Conservation (phyloP, 2,329 filamentous ascomycete species). For the Pestalotiopsis sp. region DNA sequence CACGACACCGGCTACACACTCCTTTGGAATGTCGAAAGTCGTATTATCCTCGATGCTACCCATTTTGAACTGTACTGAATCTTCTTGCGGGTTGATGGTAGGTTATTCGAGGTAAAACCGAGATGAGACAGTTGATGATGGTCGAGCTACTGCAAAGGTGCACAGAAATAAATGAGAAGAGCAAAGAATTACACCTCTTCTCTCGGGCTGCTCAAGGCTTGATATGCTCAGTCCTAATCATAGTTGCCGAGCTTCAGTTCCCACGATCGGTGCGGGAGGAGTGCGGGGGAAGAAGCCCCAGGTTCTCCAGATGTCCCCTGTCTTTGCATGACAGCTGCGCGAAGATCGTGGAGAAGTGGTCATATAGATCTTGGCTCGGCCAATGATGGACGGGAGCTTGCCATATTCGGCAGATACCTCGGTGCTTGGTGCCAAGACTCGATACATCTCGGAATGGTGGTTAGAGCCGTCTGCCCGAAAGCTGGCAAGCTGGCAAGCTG, state of each 20-base stretch:
- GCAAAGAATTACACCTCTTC: background rate
- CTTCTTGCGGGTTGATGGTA: background rate
- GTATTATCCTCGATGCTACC: background rate
- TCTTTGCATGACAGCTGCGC: background rate
- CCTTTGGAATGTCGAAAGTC: constrained; percentile 42
- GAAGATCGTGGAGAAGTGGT: background rate
- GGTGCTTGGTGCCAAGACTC: background rate
- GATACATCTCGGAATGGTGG: background rate
- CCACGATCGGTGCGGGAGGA: background rate
- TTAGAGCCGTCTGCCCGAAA: background rate
- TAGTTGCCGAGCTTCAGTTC: background rate
- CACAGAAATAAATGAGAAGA: background rate
- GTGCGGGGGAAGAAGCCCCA: background rate
- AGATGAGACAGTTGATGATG: background rate
- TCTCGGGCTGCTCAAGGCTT: background rate
- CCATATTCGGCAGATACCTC: background rate
- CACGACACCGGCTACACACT: constrained; percentile 53
- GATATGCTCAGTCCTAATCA: background rate
- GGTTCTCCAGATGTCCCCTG: background rate
- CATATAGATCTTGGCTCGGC: background rate
- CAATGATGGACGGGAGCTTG: background rate
- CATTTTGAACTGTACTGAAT: background rate
- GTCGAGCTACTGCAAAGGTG: background rate
- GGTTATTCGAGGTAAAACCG: background rate
- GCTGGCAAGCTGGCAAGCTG: background rate